A percentile compares a stretch with the other conserved stretches of the same genome.
Evolutionary conservation across 2,329 filamentous ascomycete genomes (phyloP).

Genomic region (Clonostachys rhizophaga): DNA sequence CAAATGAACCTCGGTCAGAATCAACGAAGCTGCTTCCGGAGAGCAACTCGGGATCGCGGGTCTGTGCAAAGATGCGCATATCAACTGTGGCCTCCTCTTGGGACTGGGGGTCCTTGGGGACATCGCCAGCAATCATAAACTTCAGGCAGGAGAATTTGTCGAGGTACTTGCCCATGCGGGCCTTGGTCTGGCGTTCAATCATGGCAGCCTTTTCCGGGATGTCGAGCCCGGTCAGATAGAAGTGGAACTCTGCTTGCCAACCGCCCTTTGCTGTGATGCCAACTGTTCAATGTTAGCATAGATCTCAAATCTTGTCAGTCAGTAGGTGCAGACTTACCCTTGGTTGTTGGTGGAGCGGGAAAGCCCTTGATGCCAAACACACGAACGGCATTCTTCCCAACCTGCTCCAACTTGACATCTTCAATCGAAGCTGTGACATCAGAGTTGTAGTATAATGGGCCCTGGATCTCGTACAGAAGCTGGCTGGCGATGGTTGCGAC

Average conservation of each 20-base stretch:
- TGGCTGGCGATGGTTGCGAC: slow-evolving; percentile 21
- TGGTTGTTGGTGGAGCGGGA: slow-evolving; percentile 31
- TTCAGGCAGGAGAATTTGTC: slow-evolving; percentile 24
- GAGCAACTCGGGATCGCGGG: slow-evolving; percentile 29
- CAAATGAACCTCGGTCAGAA: slow-evolving; percentile 18
- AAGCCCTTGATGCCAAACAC: slow-evolving; percentile 28
- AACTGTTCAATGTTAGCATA: slow-evolving; percentile 8
- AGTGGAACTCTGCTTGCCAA: slow-evolving; percentile 37
- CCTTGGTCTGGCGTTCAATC: slow-evolving; percentile 27
- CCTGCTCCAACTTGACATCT: slow-evolving; percentile 25
- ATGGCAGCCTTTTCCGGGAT: slow-evolving; percentile 31
- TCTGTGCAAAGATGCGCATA: slow-evolving; percentile 38
- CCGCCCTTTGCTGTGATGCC: slow-evolving; percentile 33
- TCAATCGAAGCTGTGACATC: slow-evolving; percentile 31
- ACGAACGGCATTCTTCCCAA: slow-evolving; percentile 12
- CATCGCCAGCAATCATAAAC: slow-evolving; percentile 24
- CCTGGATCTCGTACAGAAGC: slow-evolving; percentile 36
- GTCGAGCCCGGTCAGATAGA: slow-evolving; percentile 32
- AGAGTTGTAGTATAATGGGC: slow-evolving; percentile 31
- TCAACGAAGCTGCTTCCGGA: slow-evolving; percentile 29
- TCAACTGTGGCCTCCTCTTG: slow-evolving; percentile 41
- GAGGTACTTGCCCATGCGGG: slow-evolving; percentile 20
- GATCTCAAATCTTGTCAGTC: too few species aligned
- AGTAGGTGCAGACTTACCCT: slow-evolving; percentile 5
- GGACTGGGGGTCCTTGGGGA: slow-evolving; percentile 25